Evolutionary conservation across 2,329 filamentous ascomycete genomes (phyloP).

Genomic region (Volutella citrinella): DNA sequence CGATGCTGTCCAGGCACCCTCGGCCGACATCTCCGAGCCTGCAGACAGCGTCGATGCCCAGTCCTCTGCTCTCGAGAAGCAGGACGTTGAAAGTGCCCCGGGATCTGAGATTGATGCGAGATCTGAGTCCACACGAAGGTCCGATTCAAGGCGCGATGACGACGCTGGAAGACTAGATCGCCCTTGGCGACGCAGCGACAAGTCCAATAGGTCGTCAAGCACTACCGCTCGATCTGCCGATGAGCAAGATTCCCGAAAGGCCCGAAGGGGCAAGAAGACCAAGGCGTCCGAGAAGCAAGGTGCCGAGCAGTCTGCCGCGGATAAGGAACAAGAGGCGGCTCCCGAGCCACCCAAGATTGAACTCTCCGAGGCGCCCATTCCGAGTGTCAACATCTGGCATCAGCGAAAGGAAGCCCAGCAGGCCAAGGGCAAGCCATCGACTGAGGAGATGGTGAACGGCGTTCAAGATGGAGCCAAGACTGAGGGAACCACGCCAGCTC

Average conservation of each 20-base stretch:
- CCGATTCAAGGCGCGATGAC: constrained; percentile 36
- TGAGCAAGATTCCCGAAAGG: constrained; percentile 46
- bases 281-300: constrained; percentile 41
- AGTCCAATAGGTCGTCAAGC: constrained; percentile 58
- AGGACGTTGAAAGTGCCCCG: constrained; percentile 31
- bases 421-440: constrained; percentile 46
- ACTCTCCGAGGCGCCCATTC: constrained; percentile 77
- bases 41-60: constrained; percentile 20
- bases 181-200: constrained; percentile 41
- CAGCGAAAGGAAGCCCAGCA: constrained; percentile 68
- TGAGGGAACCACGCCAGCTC: constrained; percentile 18
- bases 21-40: constrained; percentile 22
- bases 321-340: constrained; percentile 50
- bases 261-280: constrained; percentile 62
- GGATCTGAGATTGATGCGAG: constrained; percentile 36
- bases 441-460: constrained; percentile 38
- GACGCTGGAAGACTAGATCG: constrained; percentile 37
- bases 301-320: constrained; percentile 50
- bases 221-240: constrained; percentile 64
- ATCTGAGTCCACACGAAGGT: constrained; percentile 31
- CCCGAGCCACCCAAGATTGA: constrained; percentile 55
- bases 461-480: constrained; percentile 44
- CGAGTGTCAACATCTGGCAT: constrained; percentile 84
- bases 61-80: constrained; percentile 28
- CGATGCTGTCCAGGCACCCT: constrained; percentile 23